Evolutionary conservation across 257 asterid genomes (phyloP), one percentile per base, ranked within the genome.

Genomic region (Nicotiana attenuata): DNA sequence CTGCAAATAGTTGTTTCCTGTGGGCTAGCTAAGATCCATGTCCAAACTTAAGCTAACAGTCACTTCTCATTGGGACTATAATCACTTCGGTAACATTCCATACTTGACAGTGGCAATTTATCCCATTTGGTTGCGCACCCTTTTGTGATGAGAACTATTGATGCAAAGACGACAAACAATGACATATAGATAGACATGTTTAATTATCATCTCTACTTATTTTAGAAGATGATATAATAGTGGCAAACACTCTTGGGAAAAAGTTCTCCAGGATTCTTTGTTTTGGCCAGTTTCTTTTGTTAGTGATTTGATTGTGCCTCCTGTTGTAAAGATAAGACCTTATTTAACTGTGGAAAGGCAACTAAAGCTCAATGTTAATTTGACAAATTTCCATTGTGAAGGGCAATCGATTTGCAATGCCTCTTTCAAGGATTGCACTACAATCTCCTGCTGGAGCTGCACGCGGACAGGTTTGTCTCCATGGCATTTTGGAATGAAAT

Each of bases 401-500:
- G 99, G 99, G 98, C 38, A 67, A 81, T 82, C 97, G 98, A 17
- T n/a, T n/a, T n/a, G n/a, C n/a, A n/a, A n/a, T n/a, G n/a, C n/a
- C n/a, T n/a, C n/a, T n/a, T n/a, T n/a, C 97, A 78, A 86, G 92
- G 84, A 78, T 96, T 65, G 91, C 91, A 65, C 75, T 96, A 75
- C 88, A 89, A 82, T 88, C 98, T 81, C 99, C 99, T 29, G 99
- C 95, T 82, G 99, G 99, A 28, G 91, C 97, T 85, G 99, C 97
- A 28, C 94, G 97, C 65, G 99, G 99, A 61, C 97, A 93, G 99
- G 99, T 95, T 68, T 81, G 88, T 60, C 83, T 31, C 15, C 14
- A 20, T 60, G 16, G 19, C 63, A 2, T 69, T 77, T 82, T 81
- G 56, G 45, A 17, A 55, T 26, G 76, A 45, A 73, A 68, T 76